Evolutionary conservation across 129 eudicot genomes (phyloP), one percentile per base, ranked within the genome.

Genomic region (Arctium lappa): DNA sequence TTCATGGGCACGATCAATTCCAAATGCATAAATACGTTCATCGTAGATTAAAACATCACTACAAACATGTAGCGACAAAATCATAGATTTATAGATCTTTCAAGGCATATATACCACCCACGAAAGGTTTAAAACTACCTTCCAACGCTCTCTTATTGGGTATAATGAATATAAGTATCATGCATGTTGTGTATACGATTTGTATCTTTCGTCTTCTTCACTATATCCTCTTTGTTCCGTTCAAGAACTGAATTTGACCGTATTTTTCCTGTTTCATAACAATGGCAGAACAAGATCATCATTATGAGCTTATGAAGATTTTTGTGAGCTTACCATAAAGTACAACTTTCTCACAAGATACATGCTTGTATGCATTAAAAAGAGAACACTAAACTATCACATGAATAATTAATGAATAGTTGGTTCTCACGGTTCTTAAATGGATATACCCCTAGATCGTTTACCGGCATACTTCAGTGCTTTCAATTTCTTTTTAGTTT

Each of bases 261-360:
- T 79, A 79, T 79, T 84, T 79, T 34, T 84, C 84, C 87, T 84
- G 87, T 84, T 84, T 65, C 75, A 72, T 42, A 72, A 84, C 69
- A 60, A 40, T 8, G 34, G 34, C 12, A 66, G 71, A 66, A 66
- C 71, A 27, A 18, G 33, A 66, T 66, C 13, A 66, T 66, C 34
- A 66, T 22, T 22, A 22, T 70, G 16, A 73, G 42, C 53, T 9
- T 10, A 18, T 37, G 18, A 3, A 39, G 16, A 65, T 65, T 22
- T 65, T 22, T 63, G 31, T 4, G 69, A 53, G 22, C 65, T 53
- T 4, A 53, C 65, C 65, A 60, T 60, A 16, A 36, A 32, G 60
- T 8, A 73, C 77, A 11, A 60, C 12, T n/a, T 39, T 38, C 60
- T 73, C 77, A 22, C 60, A 18, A 73, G 29, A 34, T 73, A 39